Evolutionary conservation across 176 grass and related monocot genomes (phyloP).

Genomic region (Avena insularis): DNA sequence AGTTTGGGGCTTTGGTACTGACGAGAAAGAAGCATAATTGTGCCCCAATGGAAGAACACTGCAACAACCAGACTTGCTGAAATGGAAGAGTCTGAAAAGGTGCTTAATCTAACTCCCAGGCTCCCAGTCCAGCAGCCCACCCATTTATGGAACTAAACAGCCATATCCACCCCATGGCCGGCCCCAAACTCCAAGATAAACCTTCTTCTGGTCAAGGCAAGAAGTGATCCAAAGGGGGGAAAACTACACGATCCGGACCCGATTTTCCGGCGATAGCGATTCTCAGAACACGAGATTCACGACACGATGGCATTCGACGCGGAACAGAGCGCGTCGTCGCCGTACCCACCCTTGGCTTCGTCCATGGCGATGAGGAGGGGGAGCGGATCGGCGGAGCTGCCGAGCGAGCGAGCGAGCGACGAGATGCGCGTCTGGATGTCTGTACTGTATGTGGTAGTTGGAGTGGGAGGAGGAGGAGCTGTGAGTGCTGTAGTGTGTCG

Average conservation of each 20-base stretch:
- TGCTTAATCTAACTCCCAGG: background rate
- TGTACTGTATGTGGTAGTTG: too few species aligned
- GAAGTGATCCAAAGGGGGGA: too few species aligned
- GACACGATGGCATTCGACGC: background rate
- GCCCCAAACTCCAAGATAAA: background rate
- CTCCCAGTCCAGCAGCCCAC: background rate
- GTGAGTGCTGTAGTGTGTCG: too few species aligned
- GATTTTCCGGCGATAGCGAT: background rate
- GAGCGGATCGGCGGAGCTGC: background rate
- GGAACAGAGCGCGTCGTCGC: background rate
- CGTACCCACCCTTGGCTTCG: conserved; percentile 63
- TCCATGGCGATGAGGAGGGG: conserved; percentile 53
- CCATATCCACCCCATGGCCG: background rate
- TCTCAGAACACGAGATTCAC: background rate
- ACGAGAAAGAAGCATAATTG: background rate
- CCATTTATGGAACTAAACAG: background rate
- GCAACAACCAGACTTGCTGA: background rate
- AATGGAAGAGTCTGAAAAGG: background rate
- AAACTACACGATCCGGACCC: background rate
- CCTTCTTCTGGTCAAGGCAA: background rate
- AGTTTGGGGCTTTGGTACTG: background rate
- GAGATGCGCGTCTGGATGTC: background rate
- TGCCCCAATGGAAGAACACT: background rate
- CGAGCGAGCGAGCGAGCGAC: too few species aligned
- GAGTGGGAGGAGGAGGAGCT: too few species aligned